Base-by-base conservation (phyloP, 192 early-diverging fungal species). In the Chytriomyces sp. region DNA sequence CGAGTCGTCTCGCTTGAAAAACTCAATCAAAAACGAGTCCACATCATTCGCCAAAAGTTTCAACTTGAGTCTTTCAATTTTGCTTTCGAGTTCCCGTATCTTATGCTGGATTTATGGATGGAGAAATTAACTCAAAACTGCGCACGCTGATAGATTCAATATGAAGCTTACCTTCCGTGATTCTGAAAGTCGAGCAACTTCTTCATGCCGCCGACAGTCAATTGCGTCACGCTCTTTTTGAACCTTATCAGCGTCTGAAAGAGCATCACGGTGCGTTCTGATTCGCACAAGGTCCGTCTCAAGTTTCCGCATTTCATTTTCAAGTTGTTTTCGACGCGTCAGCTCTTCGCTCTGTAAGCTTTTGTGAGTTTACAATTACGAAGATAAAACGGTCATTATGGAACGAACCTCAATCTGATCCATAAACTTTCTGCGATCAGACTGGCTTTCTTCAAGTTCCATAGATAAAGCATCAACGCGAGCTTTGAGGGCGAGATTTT, bases 241-340 rank as follows among this genome's bases (percentile, higher is more conserved):
- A 35, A 84, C 45, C 48, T 89, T 82, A 11, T 80, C 47, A 1
- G 23, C 62, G 10, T 83, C 81, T 70, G 83, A 83, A 20, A 87
- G 53, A 23, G 43, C 47, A 69, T 89, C 86, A 43, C 88, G 80
- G 49, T 82, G 61, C 20, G 66, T 76, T 47, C 88, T 79, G 48
- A 87, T 20, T 26, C 87, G 81, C 18, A 72, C 61, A 20, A 84
- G 67, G 45, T 89, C 86, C 6, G 61, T 71, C 78, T 89, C 81
- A 5, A 83, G 61, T 49, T 82, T 82, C 13, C 76, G 73, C 35
- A 87, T 64, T 57, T 89, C 88, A 13, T 24, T 26, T 65, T 87
- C 86, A 35, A 85, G 13, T 5, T 48, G 72, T 66, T 86, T 87
- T 28, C 87, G 45, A 43, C 84, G 79, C 10, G 65, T 64, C 16